phyloP scores from a whole-genome alignment of 1,139 yeast species.

The Suhomyces panamericanus region DNA sequence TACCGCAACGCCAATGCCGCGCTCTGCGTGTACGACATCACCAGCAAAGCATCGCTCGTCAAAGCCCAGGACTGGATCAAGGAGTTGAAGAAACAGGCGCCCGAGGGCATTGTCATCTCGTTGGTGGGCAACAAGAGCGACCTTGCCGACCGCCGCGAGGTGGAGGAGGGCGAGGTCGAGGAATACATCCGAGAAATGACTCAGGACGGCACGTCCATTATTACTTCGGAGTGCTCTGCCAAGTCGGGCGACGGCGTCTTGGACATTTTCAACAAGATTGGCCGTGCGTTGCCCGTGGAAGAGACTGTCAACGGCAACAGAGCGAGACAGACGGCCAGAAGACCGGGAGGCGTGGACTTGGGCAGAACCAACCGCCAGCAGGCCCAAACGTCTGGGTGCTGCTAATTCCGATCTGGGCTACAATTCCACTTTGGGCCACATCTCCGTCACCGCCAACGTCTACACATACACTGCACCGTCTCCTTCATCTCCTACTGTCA shows the following conservation, averaged over 20 bases:
- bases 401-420: constrained; percentile 16
- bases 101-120: constrained; percentile 64
- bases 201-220: constrained; percentile 28
- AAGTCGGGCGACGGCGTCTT: constrained; percentile 49
- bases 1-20: constrained; percentile 49
- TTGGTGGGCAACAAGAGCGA: constrained; percentile 56
- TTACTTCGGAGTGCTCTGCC: constrained; percentile 49
- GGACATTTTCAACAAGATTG: constrained; percentile 44
- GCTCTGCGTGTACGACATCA: constrained; percentile 31
- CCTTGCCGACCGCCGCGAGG: constrained; percentile 55
- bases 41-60: constrained; percentile 60
- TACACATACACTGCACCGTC: background rate
- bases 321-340: constrained; percentile 27
- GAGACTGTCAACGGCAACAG: constrained; percentile 32
- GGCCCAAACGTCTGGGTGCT: constrained; percentile 29
- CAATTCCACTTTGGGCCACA: too few species aligned
- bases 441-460: background rate
- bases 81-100: constrained; percentile 90
- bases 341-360: constrained; percentile 40
- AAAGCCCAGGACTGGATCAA: constrained; percentile 96
- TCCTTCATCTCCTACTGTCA: background rate
- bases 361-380: constrained; percentile 31
- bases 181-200: constrained; percentile 36
- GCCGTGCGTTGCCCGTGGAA: constrained; percentile 47
- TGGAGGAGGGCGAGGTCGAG: constrained; percentile 36